These are phyloP conservation scores for Deinandra increscens DNA, from an alignment of 129 eudicot genomes.

Conservation along the genomic window DNA sequence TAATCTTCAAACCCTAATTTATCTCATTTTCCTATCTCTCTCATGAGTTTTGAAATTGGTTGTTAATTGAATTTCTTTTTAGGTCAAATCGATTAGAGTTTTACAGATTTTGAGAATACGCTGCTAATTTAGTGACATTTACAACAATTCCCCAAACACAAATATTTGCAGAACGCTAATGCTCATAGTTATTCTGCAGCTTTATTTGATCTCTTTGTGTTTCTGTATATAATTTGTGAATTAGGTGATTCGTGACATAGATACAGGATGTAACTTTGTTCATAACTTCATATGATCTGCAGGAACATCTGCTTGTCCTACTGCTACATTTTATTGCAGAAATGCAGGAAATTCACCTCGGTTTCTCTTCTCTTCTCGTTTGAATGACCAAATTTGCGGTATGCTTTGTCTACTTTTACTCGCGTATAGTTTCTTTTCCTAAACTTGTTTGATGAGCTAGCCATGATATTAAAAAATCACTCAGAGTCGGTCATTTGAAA, in stretches of 20 bases:
- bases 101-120: neutral
- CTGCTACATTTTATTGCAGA: constrained; percentile 76
- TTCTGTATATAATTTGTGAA: neutral
- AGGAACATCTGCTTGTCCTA: constrained; percentile 98
- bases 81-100: neutral
- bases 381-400: constrained; percentile 95
- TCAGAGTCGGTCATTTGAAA: no score
- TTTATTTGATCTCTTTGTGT: neutral
- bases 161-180: neutral
- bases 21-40: no score
- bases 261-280: neutral
- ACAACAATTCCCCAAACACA: constrained; percentile 10
- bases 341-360: constrained; percentile 82
- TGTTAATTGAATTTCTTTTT: no score
- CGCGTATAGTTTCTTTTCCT: neutral
- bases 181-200: no score
- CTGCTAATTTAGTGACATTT: constrained; percentile 1
- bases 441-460: neutral
- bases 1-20: no score
- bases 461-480: neutral
- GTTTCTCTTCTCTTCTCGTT: constrained; percentile 83
- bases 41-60: no score
- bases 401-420: constrained; percentile 19
- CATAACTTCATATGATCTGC: constrained; percentile 22
- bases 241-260: neutral